These are phyloP conservation scores for Candida mattraensis DNA, from an alignment of 805 yeast genomes.

Conservation along the genomic window DNA sequence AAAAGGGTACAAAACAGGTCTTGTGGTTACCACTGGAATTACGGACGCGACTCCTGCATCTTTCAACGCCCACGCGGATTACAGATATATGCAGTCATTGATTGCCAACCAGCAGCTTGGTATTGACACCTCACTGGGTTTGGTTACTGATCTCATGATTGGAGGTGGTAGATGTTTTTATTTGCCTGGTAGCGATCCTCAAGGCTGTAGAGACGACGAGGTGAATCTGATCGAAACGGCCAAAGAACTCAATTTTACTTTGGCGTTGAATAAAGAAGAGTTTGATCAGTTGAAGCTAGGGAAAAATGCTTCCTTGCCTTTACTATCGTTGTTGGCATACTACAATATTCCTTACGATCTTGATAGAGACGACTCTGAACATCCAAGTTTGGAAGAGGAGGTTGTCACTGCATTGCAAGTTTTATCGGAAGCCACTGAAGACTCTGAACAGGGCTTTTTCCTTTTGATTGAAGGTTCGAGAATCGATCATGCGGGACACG, in stretches of 20 bases:
- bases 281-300: constrained; percentile 63
- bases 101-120: constrained; percentile 90
- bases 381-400: constrained; percentile 81
- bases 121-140: constrained; percentile 67
- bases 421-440: constrained; percentile 61
- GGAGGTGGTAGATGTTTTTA: constrained; percentile 93
- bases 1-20: constrained; percentile 78
- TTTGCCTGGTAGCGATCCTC: constrained; percentile 49
- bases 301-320: constrained; percentile 66
- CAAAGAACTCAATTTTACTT: constrained; percentile 56
- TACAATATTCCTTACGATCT: constrained; percentile 82
- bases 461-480: constrained; percentile 87
- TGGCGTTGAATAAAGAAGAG: constrained; percentile 55
- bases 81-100: constrained; percentile 74
- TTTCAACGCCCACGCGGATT: constrained; percentile 76
- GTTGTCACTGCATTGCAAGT: constrained; percentile 72
- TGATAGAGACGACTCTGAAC: constrained; percentile 59
- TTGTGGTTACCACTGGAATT: constrained; percentile 88
- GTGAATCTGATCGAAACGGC: constrained; percentile 70
- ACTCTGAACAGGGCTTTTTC: constrained; percentile 83
- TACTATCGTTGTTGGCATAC: constrained; percentile 73
- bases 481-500: constrained; percentile 95
- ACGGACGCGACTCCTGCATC: constrained; percentile 97
- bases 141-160: constrained; percentile 76
- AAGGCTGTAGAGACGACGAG: constrained; percentile 71